Evolutionary conservation across 2,329 filamentous ascomycete species (phyloP).

Genomic region (Ambrosiella beaveri): DNA sequence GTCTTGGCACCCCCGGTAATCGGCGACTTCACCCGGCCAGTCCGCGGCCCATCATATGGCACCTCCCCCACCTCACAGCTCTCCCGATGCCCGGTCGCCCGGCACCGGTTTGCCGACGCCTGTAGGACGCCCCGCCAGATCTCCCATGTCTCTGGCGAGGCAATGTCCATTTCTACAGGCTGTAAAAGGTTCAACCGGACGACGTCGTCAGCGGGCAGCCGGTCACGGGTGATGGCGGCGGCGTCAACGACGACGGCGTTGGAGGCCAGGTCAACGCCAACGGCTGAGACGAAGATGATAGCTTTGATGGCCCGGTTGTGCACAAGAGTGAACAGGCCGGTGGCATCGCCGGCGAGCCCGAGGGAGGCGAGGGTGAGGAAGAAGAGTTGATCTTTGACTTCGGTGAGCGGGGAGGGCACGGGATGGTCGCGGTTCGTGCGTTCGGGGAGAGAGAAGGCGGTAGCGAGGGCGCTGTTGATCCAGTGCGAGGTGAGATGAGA

Average conservation of each 20-base stretch:
- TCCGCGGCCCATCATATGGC: slow-evolving; percentile 25
- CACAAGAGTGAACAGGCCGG: slow-evolving; percentile 19
- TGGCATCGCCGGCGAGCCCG: slow-evolving; percentile 28
- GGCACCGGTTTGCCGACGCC: slow-evolving; percentile 29
- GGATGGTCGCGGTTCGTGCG: neutral
- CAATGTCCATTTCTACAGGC: slow-evolving; percentile 20
- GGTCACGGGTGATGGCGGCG: slow-evolving; percentile 28
- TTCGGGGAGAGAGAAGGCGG: neutral
- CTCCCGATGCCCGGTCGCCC: slow-evolving; percentile 29
- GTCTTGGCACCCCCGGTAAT: neutral
- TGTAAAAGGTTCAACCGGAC: slow-evolving; percentile 24
- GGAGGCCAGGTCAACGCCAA: slow-evolving; percentile 27
- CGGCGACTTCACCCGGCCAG: neutral
- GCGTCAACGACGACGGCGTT: slow-evolving; percentile 29
- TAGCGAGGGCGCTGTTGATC: slow-evolving; percentile 2
- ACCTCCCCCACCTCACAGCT: slow-evolving; percentile 16
- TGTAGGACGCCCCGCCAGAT: slow-evolving; percentile 31
- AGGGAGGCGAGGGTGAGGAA: slow-evolving; percentile 29
- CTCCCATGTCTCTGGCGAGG: slow-evolving; percentile 39
- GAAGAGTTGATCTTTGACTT: slow-evolving; percentile 19
- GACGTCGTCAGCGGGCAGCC: slow-evolving; percentile 21
- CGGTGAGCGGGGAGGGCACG: neutral
- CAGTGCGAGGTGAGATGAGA: neutral
- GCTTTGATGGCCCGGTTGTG: neutral
- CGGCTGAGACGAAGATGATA: slow-evolving; percentile 24